A percentile compares a stretch with the other conserved stretches of the same genome.
phyloP scores from a whole-genome alignment of 106 monocot genomes.

The Allium sativum region DNA sequence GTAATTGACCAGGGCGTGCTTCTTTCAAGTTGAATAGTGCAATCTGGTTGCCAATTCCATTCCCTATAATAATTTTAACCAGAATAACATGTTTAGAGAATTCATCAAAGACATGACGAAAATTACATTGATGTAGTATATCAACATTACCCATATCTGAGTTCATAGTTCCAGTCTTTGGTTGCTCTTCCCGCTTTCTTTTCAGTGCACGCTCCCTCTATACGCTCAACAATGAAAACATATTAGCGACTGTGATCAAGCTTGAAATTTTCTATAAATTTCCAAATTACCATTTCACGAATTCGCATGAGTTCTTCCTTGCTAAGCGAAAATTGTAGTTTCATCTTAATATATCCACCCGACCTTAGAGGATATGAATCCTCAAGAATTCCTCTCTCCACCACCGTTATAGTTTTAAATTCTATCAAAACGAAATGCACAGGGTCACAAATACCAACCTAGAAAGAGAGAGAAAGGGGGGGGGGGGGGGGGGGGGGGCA shows the following conservation, averaged over 20 bases:
- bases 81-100: neutral
- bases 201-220: conserved; percentile 59
- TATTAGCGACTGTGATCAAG: neutral
- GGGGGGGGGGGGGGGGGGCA: too few species aligned
- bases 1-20: neutral
- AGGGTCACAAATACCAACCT: neutral
- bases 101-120: neutral
- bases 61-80: conserved; percentile 6
- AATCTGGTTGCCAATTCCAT: conserved; percentile 5
- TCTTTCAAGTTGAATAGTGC: neutral
- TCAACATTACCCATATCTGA: conserved; percentile 18
- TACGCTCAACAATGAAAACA: neutral
- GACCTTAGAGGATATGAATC: conserved; percentile 39
- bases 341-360: conserved; percentile 43
- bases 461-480: neutral
- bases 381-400: conserved; percentile 57
- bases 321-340: conserved; percentile 56
- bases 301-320: conserved; percentile 53
- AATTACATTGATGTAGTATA: neutral
- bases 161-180: conserved; percentile 11
- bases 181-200: conserved; percentile 33
- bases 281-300: conserved; percentile 41
- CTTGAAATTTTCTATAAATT: neutral
- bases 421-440: conserved; percentile 24
- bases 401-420: conserved; percentile 43